These are phyloP conservation scores for Tylopilus rubrobrunneus DNA, from an alignment of 768 basidiomycete genomes.

Conservation along the genomic window DNA sequence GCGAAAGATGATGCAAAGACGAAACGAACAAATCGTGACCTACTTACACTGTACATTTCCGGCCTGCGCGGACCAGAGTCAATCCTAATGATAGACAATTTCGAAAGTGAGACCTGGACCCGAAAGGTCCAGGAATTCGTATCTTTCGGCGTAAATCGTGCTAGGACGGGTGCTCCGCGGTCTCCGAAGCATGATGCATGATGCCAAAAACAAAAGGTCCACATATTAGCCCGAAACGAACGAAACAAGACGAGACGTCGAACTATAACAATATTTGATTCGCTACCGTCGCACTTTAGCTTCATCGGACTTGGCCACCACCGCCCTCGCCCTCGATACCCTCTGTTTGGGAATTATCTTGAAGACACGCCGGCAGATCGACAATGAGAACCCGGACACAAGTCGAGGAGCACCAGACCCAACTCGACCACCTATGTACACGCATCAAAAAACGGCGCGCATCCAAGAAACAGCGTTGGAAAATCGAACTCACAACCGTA, in stretches of 20 bases:
- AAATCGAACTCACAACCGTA: constrained; percentile 25
- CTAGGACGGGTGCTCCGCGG: no score
- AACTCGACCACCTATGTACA: constrained; percentile 44
- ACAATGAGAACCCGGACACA: constrained; percentile 46
- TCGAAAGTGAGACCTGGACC: no score
- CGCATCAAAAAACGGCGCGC: not conserved
- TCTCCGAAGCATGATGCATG: no score
- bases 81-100: no score
- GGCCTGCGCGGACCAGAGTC: no score
- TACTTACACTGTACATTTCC: no score
- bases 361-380: constrained; percentile 39
- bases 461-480: not conserved
- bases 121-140: no score
- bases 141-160: no score
- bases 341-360: constrained; percentile 36
- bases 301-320: constrained; percentile 39
- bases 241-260: not conserved
- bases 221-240: not conserved
- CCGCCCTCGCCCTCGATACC: constrained; percentile 38
- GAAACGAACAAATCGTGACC: no score
- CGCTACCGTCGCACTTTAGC: constrained; percentile 37
- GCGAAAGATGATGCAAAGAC: no score
- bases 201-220: constrained; percentile 15
- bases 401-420: constrained; percentile 40
- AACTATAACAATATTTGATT: constrained; percentile 46